Percentiles rank a stretch among this genome's conserved stretches.
phyloP scores from a whole-genome alignment of 2,329 filamentous ascomycete genomes.

The Fusarium duplospermum region DNA sequence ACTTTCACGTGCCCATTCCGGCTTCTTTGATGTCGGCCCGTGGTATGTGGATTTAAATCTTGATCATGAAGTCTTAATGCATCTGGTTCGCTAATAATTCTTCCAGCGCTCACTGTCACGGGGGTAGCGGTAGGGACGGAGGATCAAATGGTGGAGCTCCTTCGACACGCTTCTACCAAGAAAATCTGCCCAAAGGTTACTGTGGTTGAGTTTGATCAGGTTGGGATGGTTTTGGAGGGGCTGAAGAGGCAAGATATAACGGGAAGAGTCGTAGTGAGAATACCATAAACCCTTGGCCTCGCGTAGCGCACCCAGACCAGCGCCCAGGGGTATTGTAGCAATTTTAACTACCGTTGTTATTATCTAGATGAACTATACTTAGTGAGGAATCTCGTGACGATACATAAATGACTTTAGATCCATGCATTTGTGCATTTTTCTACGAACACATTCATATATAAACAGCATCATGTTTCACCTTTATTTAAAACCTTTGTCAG shows the following conservation, averaged over 20 bases:
- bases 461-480: not conserved
- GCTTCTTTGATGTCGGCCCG: slow-evolving; percentile 39
- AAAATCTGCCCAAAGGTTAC: slow-evolving; percentile 15
- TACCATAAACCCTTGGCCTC: not conserved
- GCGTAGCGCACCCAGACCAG: not conserved
- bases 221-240: slow-evolving; percentile 2
- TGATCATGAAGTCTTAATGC: not conserved
- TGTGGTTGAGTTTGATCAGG: slow-evolving; percentile 20
- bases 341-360: not conserved
- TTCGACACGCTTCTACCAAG: slow-evolving; percentile 2
- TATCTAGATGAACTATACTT: too few species aligned
- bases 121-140: slow-evolving; percentile 38
- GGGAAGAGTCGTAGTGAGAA: slow-evolving; percentile 30
- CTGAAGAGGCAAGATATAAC: slow-evolving; percentile 23
- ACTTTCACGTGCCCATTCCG: slow-evolving; percentile 43
- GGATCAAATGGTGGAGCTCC: slow-evolving; percentile 27
- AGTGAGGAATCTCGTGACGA: not conserved
- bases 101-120: slow-evolving; percentile 25
- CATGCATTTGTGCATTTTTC: not conserved
- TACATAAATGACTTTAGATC: not conserved
- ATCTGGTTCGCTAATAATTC: not conserved
- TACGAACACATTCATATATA: not conserved
- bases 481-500: too few species aligned
- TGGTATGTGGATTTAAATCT: not conserved
- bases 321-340: not conserved